Conservation (phyloP, 2,329 filamentous ascomycete genomes). For the Neonectria punicea region DNA sequence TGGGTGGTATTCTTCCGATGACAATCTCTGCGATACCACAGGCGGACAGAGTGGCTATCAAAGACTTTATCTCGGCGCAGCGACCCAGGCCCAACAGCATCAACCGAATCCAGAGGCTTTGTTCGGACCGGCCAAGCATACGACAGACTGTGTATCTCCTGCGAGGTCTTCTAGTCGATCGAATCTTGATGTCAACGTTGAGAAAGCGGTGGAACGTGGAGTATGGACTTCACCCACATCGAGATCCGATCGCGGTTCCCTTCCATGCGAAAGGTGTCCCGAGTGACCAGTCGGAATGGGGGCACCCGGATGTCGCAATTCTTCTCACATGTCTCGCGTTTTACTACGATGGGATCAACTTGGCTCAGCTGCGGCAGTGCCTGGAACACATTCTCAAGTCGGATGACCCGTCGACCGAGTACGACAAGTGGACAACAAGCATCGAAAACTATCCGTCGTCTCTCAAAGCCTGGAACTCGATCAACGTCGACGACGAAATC, state of each 20-base stretch:
- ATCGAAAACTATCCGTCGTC: slow-evolving; percentile 58
- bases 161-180: slow-evolving; percentile 69
- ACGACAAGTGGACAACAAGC: slow-evolving; percentile 61
- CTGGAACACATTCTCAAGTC: slow-evolving; percentile 61
- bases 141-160: slow-evolving; percentile 61
- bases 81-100: slow-evolving; percentile 23
- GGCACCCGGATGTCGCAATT: slow-evolving; percentile 75
- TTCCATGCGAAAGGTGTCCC: slow-evolving; percentile 61
- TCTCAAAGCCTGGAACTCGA: slow-evolving; percentile 64
- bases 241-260: slow-evolving; percentile 70
- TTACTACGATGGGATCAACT: slow-evolving; percentile 70
- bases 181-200: slow-evolving; percentile 68
- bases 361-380: slow-evolving; percentile 60
- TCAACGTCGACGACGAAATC: slow-evolving; percentile 69
- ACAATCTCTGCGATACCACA: slow-evolving; percentile 27
- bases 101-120: slow-evolving; percentile 28
- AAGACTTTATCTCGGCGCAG: slow-evolving; percentile 36
- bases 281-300: slow-evolving; percentile 71
- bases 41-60: slow-evolving; percentile 40
- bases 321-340: slow-evolving; percentile 73
- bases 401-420: slow-evolving; percentile 68
- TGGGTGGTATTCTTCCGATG: slow-evolving; percentile 38
- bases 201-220: slow-evolving; percentile 75
- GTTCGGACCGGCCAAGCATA: slow-evolving; percentile 36
- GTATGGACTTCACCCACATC: slow-evolving; percentile 67